phyloP scores from a whole-genome alignment of 2,329 filamentous ascomycete species.

The Zopfia rhizophila region DNA sequence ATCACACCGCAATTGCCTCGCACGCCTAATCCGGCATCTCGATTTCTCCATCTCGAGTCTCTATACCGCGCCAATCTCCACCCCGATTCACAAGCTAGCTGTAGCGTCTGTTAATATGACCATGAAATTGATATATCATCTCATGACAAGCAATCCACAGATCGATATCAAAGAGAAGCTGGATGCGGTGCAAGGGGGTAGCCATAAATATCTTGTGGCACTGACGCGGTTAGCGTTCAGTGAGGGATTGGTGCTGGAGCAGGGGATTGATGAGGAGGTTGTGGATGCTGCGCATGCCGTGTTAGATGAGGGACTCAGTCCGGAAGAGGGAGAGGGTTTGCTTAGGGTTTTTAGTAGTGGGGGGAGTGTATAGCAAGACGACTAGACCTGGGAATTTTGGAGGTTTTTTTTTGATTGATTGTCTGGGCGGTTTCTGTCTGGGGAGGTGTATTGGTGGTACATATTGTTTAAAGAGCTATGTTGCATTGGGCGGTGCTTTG shows the following conservation, averaged over 20 bases:
- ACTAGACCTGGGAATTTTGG: no score
- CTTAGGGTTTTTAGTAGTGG: slow-evolving; percentile 54
- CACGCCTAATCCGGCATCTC: slow-evolving; percentile 77
- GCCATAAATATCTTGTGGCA: slow-evolving; percentile 83
- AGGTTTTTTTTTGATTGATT: no score
- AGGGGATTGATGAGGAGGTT: slow-evolving; percentile 79
- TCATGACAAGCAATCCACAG: slow-evolving; percentile 69
- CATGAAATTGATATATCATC: slow-evolving; percentile 69
- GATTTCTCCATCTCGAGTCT: slow-evolving; percentile 75
- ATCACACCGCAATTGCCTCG: slow-evolving; percentile 74
- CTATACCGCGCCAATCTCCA: slow-evolving; percentile 55
- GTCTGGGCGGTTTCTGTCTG: no score
- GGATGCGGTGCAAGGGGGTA: slow-evolving; percentile 73
- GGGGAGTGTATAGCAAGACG: no score
- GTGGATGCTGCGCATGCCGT: slow-evolving; percentile 84
- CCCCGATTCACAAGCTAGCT: slow-evolving; percentile 52
- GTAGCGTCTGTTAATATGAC: slow-evolving; percentile 67
- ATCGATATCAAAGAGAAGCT: slow-evolving; percentile 78
- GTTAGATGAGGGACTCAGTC: slow-evolving; percentile 81
- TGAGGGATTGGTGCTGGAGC: slow-evolving; percentile 81
- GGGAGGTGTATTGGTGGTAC: no score
- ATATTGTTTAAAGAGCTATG: no score
- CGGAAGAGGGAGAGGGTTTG: slow-evolving; percentile 77
- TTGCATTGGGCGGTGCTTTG: no score
- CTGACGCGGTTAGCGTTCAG: slow-evolving; percentile 87